Evolutionary conservation across 805 yeast species (phyloP), one percentile per base, ranked within the genome.

Genomic region (Pichia deserticola): DNA sequence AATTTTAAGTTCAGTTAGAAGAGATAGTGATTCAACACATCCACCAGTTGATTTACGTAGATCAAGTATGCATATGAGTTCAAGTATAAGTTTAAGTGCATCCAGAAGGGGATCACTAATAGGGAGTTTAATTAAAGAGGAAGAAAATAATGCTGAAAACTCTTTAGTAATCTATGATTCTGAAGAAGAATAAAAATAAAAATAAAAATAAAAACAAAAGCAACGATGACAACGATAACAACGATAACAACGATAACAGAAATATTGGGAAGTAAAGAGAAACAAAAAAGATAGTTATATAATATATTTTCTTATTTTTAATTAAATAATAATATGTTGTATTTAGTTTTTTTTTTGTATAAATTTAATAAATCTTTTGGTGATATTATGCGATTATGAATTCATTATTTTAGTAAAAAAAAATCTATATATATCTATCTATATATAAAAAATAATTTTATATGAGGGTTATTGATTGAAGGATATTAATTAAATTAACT

Each of bases 181-280:
- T 25, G 61, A 48, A 38, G 60, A 62, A 40, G 61, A 59, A 35
- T 58, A 54, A 4, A 15, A 28, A 25, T 5, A 13, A 28, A 6
- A 27, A 15, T 27, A 12, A 25, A 20, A 20, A 20, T 20, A 20
- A 20, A 20, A 20, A 20, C 20, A 20, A 20, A 20, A 20, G 3
- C 20, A 20, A 20, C 20, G 20, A 20, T 20, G 3, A 20, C 20
- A 20, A 20, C 20, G 20, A 20, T 20, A 20, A 20, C 20, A 20
- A 20, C 20, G 20, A 20, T 20, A 20, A 20, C 20, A 20, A 20
- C 20, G 20, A 20, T 20, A 20, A 20, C 20, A 20, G 20, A 20
- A 20, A 20, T 20, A 20, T 20, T 20, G 20, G 20, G 20, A 20
- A 20, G 20, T 20, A 20, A 20, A 20, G 20, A 2, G 20, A 20